Percentiles rank a stretch among this genome's conserved stretches.
Evolutionary conservation across 768 basidiomycete genomes (phyloP).

Genomic region (Hericium rajendrae): DNA sequence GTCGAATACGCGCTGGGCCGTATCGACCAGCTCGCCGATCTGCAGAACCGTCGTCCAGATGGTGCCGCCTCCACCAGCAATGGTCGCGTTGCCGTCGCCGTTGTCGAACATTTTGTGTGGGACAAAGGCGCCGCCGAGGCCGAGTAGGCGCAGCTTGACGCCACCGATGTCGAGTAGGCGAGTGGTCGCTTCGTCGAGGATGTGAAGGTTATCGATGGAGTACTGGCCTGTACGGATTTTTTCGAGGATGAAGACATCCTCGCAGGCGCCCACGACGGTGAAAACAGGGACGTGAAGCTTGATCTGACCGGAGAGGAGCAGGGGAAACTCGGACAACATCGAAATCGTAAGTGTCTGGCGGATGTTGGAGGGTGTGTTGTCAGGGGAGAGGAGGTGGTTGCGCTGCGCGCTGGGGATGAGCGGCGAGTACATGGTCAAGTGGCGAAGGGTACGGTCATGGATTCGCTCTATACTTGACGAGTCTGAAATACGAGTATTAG

Average conservation of each 20-base stretch:
- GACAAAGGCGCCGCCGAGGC: constrained; percentile 90
- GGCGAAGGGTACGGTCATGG: constrained; percentile 91
- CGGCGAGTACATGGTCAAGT: constrained; percentile 94
- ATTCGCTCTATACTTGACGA: constrained; percentile 76
- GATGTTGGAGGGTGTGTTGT: constrained; percentile 57
- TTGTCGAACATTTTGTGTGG: constrained; percentile 94
- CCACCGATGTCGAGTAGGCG: constrained; percentile 87
- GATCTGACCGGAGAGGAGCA: constrained; percentile 82
- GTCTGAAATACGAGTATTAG: constrained; percentile 34
- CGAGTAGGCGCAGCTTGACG: constrained; percentile 88
- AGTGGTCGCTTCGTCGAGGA: constrained; percentile 94
- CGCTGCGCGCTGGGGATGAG: constrained; percentile 81
- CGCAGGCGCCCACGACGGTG: constrained; percentile 96
- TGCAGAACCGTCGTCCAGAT: constrained; percentile 99
- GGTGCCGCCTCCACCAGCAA: constrained; percentile 94
- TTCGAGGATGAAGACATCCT: constrained; percentile 89
- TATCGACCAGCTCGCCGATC: constrained; percentile 96
- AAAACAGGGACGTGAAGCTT: constrained; percentile 90
- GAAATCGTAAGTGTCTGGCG: constrained; percentile 67
- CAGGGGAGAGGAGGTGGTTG: constrained; percentile 62
- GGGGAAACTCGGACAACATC: constrained; percentile 89
- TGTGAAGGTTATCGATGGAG: constrained; percentile 79
- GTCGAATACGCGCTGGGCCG: constrained; percentile 90
- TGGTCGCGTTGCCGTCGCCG: constrained; percentile 90
- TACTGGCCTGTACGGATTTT: constrained; percentile 82